phyloP scores from a whole-genome alignment of 2,329 filamentous ascomycete species.

The Pyrenochaeta sp. region DNA sequence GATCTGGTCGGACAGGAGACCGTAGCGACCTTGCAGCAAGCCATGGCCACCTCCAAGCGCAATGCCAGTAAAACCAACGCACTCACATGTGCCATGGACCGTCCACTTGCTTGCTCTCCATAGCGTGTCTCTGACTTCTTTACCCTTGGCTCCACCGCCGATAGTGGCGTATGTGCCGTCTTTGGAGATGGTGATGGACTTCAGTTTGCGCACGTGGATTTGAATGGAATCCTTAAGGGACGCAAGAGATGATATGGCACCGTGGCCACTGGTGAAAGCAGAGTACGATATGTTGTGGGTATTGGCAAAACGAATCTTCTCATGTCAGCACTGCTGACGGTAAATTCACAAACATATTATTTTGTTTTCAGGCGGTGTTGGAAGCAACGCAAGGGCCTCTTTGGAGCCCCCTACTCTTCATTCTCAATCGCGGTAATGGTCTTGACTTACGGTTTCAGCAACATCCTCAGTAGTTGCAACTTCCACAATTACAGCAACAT shows the following conservation, averaged over 20 bases:
- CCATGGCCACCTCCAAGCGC: conserved; percentile 66
- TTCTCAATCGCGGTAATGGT: background rate
- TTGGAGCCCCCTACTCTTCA: too few species aligned
- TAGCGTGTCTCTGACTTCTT: conserved; percentile 28
- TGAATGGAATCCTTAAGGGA: conserved; percentile 33
- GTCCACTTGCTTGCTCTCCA: conserved; percentile 36
- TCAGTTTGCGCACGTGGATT: conserved; percentile 40
- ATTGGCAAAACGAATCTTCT: conserved; percentile 28
- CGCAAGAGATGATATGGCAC: conserved; percentile 33
- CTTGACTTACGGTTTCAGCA: conserved; percentile 10
- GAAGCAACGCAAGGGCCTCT: background rate
- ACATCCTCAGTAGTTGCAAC: conserved; percentile 12
- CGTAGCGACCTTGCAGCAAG: conserved; percentile 56
- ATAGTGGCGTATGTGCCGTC: conserved; percentile 31
- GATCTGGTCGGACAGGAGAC: conserved; percentile 20
- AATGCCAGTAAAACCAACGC: conserved; percentile 62
- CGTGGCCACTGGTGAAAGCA: conserved; percentile 41
- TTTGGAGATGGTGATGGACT: conserved; percentile 27
- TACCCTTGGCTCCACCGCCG: conserved; percentile 34
- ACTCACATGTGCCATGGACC: conserved; percentile 19
- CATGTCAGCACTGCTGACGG: background rate
- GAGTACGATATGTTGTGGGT: conserved; percentile 41
- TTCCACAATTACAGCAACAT: conserved; percentile 9
- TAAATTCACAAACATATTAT: background rate
- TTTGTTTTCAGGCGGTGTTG: background rate